Conservation (phyloP, 148 eudicot genomes). For the Nepenthes gracilis region DNA sequence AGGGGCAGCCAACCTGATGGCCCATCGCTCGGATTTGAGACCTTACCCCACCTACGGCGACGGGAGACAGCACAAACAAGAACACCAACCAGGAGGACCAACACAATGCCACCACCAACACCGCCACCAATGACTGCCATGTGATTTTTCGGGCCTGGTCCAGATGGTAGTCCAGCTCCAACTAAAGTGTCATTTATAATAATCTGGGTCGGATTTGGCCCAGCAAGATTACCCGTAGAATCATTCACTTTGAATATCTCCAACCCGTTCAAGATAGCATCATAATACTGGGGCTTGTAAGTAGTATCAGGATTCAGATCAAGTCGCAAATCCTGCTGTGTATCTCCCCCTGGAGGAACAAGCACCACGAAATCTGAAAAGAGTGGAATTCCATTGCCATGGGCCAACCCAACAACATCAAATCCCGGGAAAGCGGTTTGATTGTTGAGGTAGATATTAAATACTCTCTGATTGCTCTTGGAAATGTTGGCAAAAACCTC, state of each 20-base stretch:
- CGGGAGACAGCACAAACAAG: conserved; percentile 6
- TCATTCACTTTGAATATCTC: conserved; percentile 14
- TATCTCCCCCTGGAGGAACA: conserved; percentile 1
- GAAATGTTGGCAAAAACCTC: background rate
- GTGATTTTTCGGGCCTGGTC: background rate
- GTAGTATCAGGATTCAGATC: conserved; percentile 6
- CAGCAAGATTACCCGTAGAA: conserved; percentile 5
- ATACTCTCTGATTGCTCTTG: conserved; percentile 4
- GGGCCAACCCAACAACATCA: conserved; percentile 5
- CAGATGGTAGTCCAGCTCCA: background rate
- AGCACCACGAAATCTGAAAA: conserved; percentile 6
- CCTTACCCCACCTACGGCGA: conserved; percentile 2
- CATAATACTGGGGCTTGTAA: conserved; percentile 2
- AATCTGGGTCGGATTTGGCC: conserved; percentile 8
- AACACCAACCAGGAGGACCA: conserved; percentile 7
- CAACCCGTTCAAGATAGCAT: conserved; percentile 8
- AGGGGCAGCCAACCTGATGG: conserved; percentile 13
- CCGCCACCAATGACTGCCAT: conserved; percentile 9
- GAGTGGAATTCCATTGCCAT: conserved; percentile 4
- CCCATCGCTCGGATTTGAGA: conserved; percentile 7
- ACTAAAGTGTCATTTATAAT: conserved; percentile 11
- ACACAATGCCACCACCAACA: conserved; percentile 13
- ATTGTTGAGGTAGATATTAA: conserved; percentile 10
- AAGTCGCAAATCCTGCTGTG: conserved; percentile 6
- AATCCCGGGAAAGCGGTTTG: conserved; percentile 2